Base-by-base conservation (phyloP, 768 basidiomycete genomes). In the Collybia nuda region DNA sequence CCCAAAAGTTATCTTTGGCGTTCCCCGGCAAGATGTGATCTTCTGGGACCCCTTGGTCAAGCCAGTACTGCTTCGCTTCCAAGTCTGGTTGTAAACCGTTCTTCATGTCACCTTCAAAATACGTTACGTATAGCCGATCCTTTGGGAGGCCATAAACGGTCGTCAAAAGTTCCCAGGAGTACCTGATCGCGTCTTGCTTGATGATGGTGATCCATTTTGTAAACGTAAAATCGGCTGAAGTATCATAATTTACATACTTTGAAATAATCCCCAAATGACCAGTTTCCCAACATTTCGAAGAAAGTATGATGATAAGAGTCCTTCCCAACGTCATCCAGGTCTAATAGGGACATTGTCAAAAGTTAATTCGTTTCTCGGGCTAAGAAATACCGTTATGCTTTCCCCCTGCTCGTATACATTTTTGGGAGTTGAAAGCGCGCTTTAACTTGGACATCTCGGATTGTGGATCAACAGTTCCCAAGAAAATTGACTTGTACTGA, bases 201-300 rank as follows among this genome's bases (percentile, higher is more conserved):
- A 28, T 35, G 8, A 18, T 9, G 15, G 24, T 11, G 11, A 28
- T 11, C 14, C 32, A 11, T 32, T 9, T 32, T 32, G 32, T 32
- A 9, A 32, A 32, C 32, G 9, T 11, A 14, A 14, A 32, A 6
- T 32, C 14, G 3, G 12, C 9, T 14, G 12, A 32, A 3, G 32
- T 36, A 28, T 29, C 40, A 40, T 12, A 21, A n/a, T n/a, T 18
- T 39, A 36, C 22, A 38, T 60, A 84, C 95, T 84, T 99, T 99
- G 85, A 99, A 99, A 75, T 99, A 99, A 69, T 99, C 95, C 0
- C 97, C 97, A 59, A 98, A 99, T 3, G 95, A 98, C 97, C 97
- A 99, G 68, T 99, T 99, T 35, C 97, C 97, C 55, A 99, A 72
- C 97, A 99, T 99, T 72, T 99, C 97, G 63, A 99, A 99, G 73